Base-by-base conservation (phyloP, 2,329 filamentous ascomycete genomes). In the Stagonosporopsis chrysanthemi region DNA sequence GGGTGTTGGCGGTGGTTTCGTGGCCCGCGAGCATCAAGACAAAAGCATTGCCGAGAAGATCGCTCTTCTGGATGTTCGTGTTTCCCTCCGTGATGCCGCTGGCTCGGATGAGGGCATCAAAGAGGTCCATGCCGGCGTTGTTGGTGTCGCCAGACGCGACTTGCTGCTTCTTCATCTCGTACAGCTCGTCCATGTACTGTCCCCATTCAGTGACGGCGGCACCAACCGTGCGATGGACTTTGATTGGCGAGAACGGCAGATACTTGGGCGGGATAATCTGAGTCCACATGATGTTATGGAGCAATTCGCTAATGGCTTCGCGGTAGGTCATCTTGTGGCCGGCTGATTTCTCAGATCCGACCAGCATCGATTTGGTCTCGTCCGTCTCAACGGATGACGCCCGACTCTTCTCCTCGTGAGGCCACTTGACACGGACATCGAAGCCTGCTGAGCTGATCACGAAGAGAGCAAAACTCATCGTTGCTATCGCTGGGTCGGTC, bases 1-100 rank as follows among this genome's bases (percentile, higher is more conserved):
- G 80, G 4, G 85, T 84, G 73, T 90, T 91, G 44, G 90, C 90
- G 2, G 90, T 90, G 1, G 90, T 93, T 75, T 95, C 91, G 75
- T 95, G 90, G 12, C 91, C 91, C 0, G 91, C 90, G 1, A 93
- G 80, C 58, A 84, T 82, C 58, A 86, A 77, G 45, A 84, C 80
- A 57, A 84, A 84, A 22, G 89, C 86, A 69, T 92, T 92, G 47
- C 89, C 89, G 26, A 90, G 78, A 56, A 93, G 88, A 52, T 92
- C 89, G 58, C 67, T 73, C 44, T 73, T 74, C 14, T 68, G 56
- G 14, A 74, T 26, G 2, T 62, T 59, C 75, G 78, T 60, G 72
- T 66, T 68, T 23, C 66, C 62, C n/a, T 70, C 66, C 19, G 70
- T 64, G 49, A 76, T 74, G 2, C 71, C 72, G 26, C 72, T 73